Evolutionary conservation across 148 eudicot genomes (phyloP).

Genomic region (Nyssa sinensis): DNA sequence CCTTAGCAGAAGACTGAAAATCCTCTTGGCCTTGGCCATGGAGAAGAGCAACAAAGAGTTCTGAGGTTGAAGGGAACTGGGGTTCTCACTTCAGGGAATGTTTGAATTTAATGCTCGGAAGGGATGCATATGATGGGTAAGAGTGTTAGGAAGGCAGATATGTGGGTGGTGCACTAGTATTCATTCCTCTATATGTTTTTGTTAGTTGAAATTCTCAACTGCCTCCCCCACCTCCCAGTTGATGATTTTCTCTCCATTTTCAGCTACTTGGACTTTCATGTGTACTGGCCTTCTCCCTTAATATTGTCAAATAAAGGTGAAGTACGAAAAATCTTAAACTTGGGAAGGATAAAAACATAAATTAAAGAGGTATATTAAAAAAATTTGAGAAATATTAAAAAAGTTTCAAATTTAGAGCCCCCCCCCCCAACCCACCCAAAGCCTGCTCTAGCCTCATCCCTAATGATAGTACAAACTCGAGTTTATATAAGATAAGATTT

Average conservation of each 20-base stretch:
- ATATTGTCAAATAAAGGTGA: too few relatives aligned
- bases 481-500: too few relatives aligned
- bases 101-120: background rate
- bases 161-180: background rate
- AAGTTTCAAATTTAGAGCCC: too few relatives aligned
- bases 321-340: too few relatives aligned
- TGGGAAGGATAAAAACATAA: too few relatives aligned
- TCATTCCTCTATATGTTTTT: background rate
- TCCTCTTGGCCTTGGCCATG: conserved; percentile 17
- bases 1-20: conserved; percentile 14
- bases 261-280: background rate
- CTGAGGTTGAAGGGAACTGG: background rate
- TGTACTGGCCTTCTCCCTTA: background rate
- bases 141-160: background rate
- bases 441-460: too few relatives aligned
- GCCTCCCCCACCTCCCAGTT: background rate
- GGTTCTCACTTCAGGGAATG: background rate
- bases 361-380: too few relatives aligned
- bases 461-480: too few relatives aligned
- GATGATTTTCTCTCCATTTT: background rate
- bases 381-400: too few relatives aligned
- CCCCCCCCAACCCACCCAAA: too few relatives aligned
- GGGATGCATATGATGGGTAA: background rate
- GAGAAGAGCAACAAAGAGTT: background rate
- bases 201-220: background rate